Base-by-base conservation (phyloP, 495 filamentous ascomycete genomes). In the Penicillium silybi region DNA sequence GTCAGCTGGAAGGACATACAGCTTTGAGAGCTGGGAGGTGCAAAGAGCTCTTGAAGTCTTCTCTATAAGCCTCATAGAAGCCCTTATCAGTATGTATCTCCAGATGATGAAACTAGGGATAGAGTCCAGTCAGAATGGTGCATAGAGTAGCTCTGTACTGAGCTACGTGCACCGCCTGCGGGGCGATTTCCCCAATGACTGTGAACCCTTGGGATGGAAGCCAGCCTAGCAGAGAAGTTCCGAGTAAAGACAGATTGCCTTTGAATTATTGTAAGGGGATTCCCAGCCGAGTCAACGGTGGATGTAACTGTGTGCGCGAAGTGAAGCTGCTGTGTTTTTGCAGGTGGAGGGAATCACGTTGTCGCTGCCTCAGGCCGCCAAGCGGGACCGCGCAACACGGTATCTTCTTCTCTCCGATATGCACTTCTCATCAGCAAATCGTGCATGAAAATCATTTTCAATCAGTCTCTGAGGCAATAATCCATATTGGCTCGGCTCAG, bases 331-430 rank as follows among this genome's bases (percentile, higher is more conserved):
- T n/a, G 26, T 25, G 41, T 46, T 49, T 55, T 55, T 50, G 41
- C 32, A 44, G 46, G 40, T 49, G 27, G 40, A 46, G 38, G 44
- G 32, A 43, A 55, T 55, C 52, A 55, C 52, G 52, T 55, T 55
- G 23, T n/a, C 44, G 46, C 18, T 27, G 52, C 52, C 52, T 55
- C 46, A 55, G 52, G 52, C 52, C 25, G 1, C 35, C 2, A 19
- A 34, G 25, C 42, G 41, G 46, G 18, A 37, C 44, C 47, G 26
- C 47, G 15, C 26, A 32, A 37, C 25, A 20, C 35, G 43, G 38
- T 38, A 22, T 35, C 39, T 22, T 11, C 23, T 49, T 27, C 41
- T 42, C 17, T 15, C 19, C 46, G n/a, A 48, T 39, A 35, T 23
- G 26, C 16, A 22, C 32, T 17, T 37, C 16, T 19, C 26, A n/a